These are phyloP conservation scores for Vitis hybrid DNA, from an alignment of 177 flowering plant genomes.

Conservation along the genomic window DNA sequence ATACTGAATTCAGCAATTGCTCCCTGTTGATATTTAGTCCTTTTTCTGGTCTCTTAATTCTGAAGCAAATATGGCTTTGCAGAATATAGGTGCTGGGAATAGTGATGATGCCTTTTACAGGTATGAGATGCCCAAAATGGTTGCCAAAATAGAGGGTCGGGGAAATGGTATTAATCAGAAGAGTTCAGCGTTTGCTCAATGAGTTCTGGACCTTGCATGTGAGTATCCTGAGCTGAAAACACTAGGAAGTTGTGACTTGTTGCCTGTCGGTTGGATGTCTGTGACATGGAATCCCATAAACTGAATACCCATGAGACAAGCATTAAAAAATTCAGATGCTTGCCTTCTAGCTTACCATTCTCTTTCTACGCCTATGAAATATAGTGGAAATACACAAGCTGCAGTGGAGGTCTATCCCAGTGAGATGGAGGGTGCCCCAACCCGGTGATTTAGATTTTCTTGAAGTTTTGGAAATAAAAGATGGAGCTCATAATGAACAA, in stretches of 20 bases:
- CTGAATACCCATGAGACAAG: constrained; percentile 44
- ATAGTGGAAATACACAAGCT: constrained; percentile 9
- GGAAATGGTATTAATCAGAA: constrained; percentile 13
- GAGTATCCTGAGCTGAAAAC: constrained; percentile 34
- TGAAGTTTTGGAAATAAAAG: too few species aligned
- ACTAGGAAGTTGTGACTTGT: constrained; percentile 42
- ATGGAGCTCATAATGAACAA: too few species aligned
- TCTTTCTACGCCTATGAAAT: constrained; percentile 40
- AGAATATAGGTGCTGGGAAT: constrained; percentile 15
- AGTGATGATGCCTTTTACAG: constrained; percentile 21
- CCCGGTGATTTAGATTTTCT: too few species aligned
- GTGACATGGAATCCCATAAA: constrained; percentile 62
- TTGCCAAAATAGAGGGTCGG: constrained; percentile 17
- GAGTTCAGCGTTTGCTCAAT: too few species aligned
- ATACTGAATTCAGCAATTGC: neutral
- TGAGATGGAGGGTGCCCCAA: too few species aligned
- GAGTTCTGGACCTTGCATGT: constrained; percentile 27
- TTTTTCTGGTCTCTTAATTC: neutral
- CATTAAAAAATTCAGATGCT: constrained; percentile 43
- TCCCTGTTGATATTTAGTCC: neutral
- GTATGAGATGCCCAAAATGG: constrained; percentile 18
- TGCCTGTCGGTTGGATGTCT: constrained; percentile 54
- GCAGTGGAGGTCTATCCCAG: too few species aligned
- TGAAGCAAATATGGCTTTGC: constrained; percentile 8
- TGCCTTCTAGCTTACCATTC: constrained; percentile 50